Evolutionary conservation across 192 early-diverging fungal species (phyloP).

Genomic region (Rhizoclosmatium globosum): DNA sequence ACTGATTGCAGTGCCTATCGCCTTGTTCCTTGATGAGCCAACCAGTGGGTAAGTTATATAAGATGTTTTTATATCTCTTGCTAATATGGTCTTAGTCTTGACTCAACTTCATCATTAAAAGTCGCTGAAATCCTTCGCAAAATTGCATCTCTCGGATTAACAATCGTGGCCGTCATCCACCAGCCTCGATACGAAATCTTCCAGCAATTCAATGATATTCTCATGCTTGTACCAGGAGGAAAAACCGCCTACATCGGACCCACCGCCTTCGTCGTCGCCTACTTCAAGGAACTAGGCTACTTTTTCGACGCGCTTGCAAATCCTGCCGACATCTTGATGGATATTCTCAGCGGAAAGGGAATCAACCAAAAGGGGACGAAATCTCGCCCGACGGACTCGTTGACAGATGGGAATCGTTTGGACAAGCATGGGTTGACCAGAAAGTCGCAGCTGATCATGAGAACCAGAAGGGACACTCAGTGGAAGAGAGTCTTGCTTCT

Average conservation of each 20-base stretch:
- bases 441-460: constrained; percentile 58
- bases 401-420: constrained; percentile 46
- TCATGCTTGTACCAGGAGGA: constrained; percentile 75
- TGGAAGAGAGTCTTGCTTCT: constrained; percentile 5
- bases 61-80: not conserved
- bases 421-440: constrained; percentile 52
- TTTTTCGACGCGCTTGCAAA: constrained; percentile 35
- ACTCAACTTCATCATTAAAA: constrained; percentile 67
- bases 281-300: constrained; percentile 46
- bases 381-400: not conserved
- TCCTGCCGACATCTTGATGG: constrained; percentile 55
- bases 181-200: constrained; percentile 76
- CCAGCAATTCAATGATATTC: constrained; percentile 75
- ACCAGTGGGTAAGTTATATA: constrained; percentile 60
- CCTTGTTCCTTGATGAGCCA: constrained; percentile 77
- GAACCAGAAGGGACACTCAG: constrained; percentile 42
- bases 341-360: constrained; percentile 49
- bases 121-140: constrained; percentile 62
- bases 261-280: constrained; percentile 15
- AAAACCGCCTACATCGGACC: constrained; percentile 61
- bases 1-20: constrained; percentile 59
- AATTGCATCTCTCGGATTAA: constrained; percentile 65
- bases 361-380: not conserved
- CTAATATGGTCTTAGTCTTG: constrained; percentile 41
- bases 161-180: constrained; percentile 73